A percentile compares a stretch with the other conserved stretches of the same genome.
These are phyloP conservation scores for Didymella sp. DNA, from an alignment of 2,329 filamentous ascomycete genomes.

Conservation along the genomic window DNA sequence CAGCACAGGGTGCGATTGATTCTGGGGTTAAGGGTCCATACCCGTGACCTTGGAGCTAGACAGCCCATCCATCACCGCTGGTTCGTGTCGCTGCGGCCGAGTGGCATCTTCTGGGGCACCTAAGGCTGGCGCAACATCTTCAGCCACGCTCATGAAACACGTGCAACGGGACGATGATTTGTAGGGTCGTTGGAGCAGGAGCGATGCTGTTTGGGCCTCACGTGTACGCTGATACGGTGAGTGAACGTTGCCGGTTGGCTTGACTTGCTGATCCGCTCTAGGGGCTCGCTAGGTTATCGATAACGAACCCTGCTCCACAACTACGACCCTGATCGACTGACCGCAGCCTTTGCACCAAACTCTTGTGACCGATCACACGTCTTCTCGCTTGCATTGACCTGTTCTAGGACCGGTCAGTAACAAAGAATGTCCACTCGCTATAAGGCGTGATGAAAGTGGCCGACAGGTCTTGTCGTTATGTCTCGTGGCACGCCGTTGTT, in stretches of 20 bases:
- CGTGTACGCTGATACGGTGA: slow-evolving; percentile 25
- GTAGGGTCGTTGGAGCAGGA: neutral
- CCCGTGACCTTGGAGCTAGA: slow-evolving; percentile 61
- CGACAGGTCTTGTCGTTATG: neutral
- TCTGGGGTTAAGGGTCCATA: slow-evolving; percentile 34
- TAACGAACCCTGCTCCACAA: slow-evolving; percentile 13
- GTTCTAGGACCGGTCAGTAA: slow-evolving; percentile 6
- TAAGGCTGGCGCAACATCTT: slow-evolving; percentile 49
- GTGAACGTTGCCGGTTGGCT: slow-evolving; percentile 32
- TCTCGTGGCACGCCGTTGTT: neutral
- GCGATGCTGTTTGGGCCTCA: slow-evolving; percentile 31
- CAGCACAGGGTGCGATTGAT: slow-evolving; percentile 22
- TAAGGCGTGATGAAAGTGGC: neutral
- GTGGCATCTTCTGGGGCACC: slow-evolving; percentile 47
- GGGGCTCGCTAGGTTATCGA: slow-evolving; percentile 20
- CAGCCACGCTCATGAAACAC: slow-evolving; percentile 46
- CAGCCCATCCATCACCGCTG: slow-evolving; percentile 50
- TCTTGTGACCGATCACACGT: neutral
- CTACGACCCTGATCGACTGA: slow-evolving; percentile 16
- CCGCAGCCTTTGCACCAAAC: slow-evolving; percentile 5
- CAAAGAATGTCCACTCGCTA: neutral
- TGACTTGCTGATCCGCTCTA: slow-evolving; percentile 15
- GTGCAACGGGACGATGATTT: neutral
- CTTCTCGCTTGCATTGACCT: slow-evolving; percentile 1
- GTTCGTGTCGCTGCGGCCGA: slow-evolving; percentile 37